Evolutionary conservation across 1,284 basidiomycete species (phyloP).

Genomic region (Trichosporon inkin): DNA sequence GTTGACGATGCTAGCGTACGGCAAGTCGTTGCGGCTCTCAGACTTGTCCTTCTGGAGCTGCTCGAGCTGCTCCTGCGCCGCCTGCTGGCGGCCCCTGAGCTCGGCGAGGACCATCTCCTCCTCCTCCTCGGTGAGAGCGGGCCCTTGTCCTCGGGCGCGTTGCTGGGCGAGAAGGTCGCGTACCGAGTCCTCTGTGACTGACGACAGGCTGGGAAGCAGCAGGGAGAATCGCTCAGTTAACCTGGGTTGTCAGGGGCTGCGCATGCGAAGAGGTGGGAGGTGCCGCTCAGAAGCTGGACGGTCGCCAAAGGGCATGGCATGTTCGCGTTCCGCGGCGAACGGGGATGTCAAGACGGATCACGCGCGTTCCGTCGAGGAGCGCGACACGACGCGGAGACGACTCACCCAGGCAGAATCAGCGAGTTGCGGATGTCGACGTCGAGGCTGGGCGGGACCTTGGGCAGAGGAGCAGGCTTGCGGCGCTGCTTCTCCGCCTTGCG

Average conservation of each 20-base stretch:
- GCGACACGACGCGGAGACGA: not conserved
- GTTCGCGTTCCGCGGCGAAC: not conserved
- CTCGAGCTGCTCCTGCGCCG: not conserved
- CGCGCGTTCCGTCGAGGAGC: not conserved
- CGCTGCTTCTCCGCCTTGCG: slow-evolving; percentile 6
- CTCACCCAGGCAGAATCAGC: slow-evolving; percentile 46
- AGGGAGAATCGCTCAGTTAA: slow-evolving; percentile 46
- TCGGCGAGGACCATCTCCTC: slow-evolving; percentile 45
- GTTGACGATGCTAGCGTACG: slow-evolving; percentile 6
- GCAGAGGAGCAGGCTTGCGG: not conserved
- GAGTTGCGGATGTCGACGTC: slow-evolving; percentile 44
- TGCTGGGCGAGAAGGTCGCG: slow-evolving; percentile 41
- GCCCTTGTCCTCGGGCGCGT: slow-evolving; percentile 34
- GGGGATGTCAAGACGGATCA: not conserved
- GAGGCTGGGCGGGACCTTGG: slow-evolving; percentile 31
- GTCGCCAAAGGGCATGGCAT: not conserved
- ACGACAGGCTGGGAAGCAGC: slow-evolving; percentile 37
- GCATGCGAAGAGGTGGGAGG: not conserved
- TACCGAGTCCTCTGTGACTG: slow-evolving; percentile 36
- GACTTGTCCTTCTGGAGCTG: not conserved
- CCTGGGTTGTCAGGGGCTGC: slow-evolving; percentile 20
- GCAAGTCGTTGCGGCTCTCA: slow-evolving; percentile 6
- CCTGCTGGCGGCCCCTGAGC: slow-evolving; percentile 22
- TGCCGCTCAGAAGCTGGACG: not conserved
- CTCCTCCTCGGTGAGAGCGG: slow-evolving; percentile 41